Evolutionary conservation across 257 asterid genomes (phyloP).

Genomic region (Solanum paucissectum): DNA sequence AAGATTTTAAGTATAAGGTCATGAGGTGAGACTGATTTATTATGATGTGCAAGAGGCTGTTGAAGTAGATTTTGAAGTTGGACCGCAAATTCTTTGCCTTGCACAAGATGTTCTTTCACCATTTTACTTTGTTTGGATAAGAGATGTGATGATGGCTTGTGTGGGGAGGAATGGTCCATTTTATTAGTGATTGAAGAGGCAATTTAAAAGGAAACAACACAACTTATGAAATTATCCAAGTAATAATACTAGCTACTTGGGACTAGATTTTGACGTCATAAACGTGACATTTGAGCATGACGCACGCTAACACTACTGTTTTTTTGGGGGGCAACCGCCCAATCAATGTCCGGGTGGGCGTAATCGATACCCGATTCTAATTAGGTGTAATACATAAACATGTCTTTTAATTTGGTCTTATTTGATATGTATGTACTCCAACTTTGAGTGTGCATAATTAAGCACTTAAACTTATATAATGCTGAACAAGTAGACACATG

Average conservation of each 20-base stretch:
- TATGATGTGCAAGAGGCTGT: not conserved
- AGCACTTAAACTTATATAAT: too few species aligned
- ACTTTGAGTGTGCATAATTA: too few species aligned
- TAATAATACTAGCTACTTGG: not conserved
- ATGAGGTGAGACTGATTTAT: conserved; percentile 2
- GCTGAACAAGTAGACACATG: too few species aligned
- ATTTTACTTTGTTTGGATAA: not conserved
- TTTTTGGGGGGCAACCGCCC: too few species aligned
- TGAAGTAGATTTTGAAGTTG: conserved; percentile 33
- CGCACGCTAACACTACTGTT: not conserved
- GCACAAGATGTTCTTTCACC: conserved; percentile 19
- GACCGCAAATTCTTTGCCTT: conserved; percentile 30
- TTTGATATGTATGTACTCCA: too few species aligned
- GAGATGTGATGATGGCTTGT: not conserved
- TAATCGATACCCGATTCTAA: not conserved
- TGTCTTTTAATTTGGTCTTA: too few species aligned
- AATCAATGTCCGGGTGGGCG: too few species aligned
- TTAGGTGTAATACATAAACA: too few species aligned
- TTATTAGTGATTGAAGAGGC: not conserved
- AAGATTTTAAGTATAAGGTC: conserved; percentile 19
- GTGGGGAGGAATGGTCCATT: not conserved
- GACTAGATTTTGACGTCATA: not conserved
- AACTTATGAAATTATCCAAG: not conserved
- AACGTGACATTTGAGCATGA: not conserved
- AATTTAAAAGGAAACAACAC: not conserved